Evolutionary conservation across 148 eudicot genomes (phyloP).

Genomic region (Arctostaphylos glauca): DNA sequence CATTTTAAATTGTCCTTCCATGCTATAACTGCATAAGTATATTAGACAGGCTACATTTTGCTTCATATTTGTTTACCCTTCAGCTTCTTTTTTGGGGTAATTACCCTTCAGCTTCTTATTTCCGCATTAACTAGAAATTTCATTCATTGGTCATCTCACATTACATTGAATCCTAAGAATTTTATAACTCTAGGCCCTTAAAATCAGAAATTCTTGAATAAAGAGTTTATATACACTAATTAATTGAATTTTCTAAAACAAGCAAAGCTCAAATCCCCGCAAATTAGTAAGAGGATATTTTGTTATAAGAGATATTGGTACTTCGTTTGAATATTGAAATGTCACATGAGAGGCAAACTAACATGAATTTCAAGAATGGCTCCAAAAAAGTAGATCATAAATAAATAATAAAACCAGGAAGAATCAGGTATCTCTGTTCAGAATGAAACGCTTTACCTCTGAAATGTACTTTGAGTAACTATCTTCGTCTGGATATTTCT

Average conservation of each 20-base stretch:
- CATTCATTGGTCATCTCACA: background rate
- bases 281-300: background rate
- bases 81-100: too few relatives aligned
- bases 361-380: background rate
- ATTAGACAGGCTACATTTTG: background rate
- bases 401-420: background rate
- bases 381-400: background rate
- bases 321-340: background rate
- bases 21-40: background rate
- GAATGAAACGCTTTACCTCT: slow-evolving; percentile 51
- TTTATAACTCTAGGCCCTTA: background rate
- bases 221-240: background rate
- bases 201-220: background rate
- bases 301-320: background rate
- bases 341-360: background rate
- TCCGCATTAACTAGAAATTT: background rate
- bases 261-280: background rate
- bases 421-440: background rate
- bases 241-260: background rate
- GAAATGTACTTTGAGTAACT: slow-evolving; percentile 86
- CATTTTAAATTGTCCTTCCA: background rate
- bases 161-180: background rate
- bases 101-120: background rate
- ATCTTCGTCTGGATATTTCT: slow-evolving; percentile 91
- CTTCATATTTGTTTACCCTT: background rate